Evolutionary conservation across 2,329 filamentous ascomycete species (phyloP), one percentile per base, ranked within the genome.

Genomic region (Verticillium longisporum): DNA sequence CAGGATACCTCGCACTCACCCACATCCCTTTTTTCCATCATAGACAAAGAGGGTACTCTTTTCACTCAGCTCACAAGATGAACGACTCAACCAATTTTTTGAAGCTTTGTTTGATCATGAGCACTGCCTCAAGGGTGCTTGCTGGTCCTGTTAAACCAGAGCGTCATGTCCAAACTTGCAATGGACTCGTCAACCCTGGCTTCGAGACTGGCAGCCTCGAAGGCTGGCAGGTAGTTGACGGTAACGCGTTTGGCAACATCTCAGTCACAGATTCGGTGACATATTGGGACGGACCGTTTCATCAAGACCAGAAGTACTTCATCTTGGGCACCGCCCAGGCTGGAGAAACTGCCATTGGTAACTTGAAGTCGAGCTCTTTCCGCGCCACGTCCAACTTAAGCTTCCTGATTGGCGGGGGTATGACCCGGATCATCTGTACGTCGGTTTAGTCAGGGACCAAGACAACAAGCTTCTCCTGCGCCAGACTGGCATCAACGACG

Each of bases 331-430:
- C 57, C 56, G 61, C 64, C 3, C 61, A 70, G 41, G 57, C 65
- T 26, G 70, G 70, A n/a, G 70, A 72, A 37, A 6, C 63, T 18
- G 68, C 68, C 32, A 63, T 68, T 21, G 70, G 70, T 32, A 58
- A 67, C 54, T 60, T 72, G n/a, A 63, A 62, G 56, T 72, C 70
- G n/a, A 65, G 61, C 56, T 63, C 66, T 4, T 72, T 72, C 64
- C 60, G 56, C 57, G 70, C 69, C n/a, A 67, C 65, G 41, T 68
- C 65, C 15, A 66, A 66, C 58, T 60, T 72, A 65, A 72, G 70
- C 59, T 72, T 72, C 60, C 65, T 72, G 31, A 57, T 72, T 50
- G 65, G 69, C 55, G 71, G 71, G 70, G 71, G n/a, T 71, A 70
- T 60, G 69, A 72, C 60, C 66, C 66, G 13, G 65, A 65, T 9